phyloP scores from a whole-genome alignment of 805 yeast genomes.

The Metschnikowia matae region DNA sequence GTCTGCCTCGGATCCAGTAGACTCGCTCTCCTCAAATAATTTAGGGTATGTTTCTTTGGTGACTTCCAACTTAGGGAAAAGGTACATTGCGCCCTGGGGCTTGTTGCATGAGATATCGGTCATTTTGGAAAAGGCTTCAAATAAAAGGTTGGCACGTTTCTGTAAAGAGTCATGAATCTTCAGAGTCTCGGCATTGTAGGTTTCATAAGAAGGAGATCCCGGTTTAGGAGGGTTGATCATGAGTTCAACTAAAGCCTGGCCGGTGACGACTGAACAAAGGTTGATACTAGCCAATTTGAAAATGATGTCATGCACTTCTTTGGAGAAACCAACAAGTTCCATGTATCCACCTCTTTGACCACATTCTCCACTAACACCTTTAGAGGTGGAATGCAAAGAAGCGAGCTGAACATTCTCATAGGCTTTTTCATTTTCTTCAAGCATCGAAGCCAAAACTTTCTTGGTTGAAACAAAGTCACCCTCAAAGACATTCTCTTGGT shows the following conservation, averaged over 20 bases:
- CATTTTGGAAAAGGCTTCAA: constrained; percentile 68
- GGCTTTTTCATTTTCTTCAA: constrained; percentile 45
- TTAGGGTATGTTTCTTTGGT: constrained; percentile 44
- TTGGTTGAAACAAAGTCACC: constrained; percentile 84
- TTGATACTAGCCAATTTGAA: constrained; percentile 87
- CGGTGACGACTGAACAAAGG: constrained; percentile 90
- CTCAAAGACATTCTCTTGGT: constrained; percentile 85
- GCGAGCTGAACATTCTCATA: constrained; percentile 81
- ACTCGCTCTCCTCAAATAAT: constrained; percentile 59
- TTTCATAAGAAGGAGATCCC: constrained; percentile 72
- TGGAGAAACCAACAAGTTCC: constrained; percentile 81
- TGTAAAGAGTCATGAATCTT: constrained; percentile 60
- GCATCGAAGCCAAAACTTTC: constrained; percentile 66
- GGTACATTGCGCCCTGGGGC: constrained; percentile 97
- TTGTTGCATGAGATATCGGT: constrained; percentile 81
- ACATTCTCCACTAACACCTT: constrained; percentile 97
- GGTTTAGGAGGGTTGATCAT: constrained; percentile 87
- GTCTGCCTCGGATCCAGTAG: constrained; percentile 61
- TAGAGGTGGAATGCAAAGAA: constrained; percentile 94
- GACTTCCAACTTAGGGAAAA: constrained; percentile 76
- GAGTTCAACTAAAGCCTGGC: constrained; percentile 88
- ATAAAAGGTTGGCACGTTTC: constrained; percentile 60
- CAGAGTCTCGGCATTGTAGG: constrained; percentile 58
- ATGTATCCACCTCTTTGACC: constrained; percentile 99
- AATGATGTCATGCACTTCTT: constrained; percentile 64